Base-by-base conservation (phyloP, 345 rosid species). In the Kandelia obovata region DNA sequence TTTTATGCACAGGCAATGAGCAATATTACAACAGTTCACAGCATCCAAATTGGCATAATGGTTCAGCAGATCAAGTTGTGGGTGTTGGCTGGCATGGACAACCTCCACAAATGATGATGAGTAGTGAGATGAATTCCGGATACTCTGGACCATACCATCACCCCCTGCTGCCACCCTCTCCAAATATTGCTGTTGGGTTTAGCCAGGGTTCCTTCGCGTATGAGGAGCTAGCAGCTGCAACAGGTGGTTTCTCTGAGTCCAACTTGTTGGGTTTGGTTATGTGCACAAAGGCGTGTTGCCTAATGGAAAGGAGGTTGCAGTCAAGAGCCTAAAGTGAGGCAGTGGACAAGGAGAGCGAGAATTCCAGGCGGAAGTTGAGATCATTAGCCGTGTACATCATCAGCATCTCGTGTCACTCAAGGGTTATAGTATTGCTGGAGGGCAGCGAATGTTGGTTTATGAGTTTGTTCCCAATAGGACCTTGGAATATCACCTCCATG, bases 331-430 rank as follows among this genome's bases (percentile, higher is more conserved):
- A 1, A 95, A 95, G 74, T 69, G 75, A 0, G 98, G 98, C 17
- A 95, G 97, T 9, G 94, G 97, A 26, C 98, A 95, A 72, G 99
- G 99, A 56, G 99, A 95, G 72, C 72, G 99, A 57, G 99, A 95
- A 73, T 95, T 95, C 80, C 88, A 82, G 75, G 97, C 99, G n/a
- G 98, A 95, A 73, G 96, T 95, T 69, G 99, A 92, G 68, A 95
- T 95, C 69, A 95, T 95, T 77, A 95, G 99, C 74, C 89, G 99
- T 15, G 97, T 95, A 26, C 98, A 95, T 77, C 99, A 95, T 79
- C 89, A 98, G 9, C 83, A 92, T 78, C 89, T 95, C 25, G 96
- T 95, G 69, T 90, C 97, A 3, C 96, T 92, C 13, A 94, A 87
- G 73, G 99, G 99, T n/a, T 95, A 92, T 56, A 88, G 97, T 73